Evolutionary conservation across 2,329 filamentous ascomycete genomes (phyloP).

Genomic region (Colletotrichum sp.): DNA sequence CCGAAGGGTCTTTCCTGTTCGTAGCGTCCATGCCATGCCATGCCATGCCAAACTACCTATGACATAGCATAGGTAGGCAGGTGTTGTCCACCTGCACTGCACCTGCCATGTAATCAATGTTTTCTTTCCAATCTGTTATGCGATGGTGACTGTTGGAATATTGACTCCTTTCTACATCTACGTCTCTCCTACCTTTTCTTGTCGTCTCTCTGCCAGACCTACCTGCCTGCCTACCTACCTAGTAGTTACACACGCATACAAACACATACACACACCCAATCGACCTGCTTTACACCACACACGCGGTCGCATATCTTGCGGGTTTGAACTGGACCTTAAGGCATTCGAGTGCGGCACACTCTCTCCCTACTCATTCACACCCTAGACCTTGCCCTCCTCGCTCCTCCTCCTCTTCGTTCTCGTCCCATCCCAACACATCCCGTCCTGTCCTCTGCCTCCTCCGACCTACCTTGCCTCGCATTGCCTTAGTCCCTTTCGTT

Average conservation of each 20-base stretch:
- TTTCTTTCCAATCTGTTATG: not conserved
- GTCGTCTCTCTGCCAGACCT: not conserved
- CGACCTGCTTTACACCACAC: not conserved
- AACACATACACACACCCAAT: not conserved
- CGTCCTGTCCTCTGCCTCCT: not conserved
- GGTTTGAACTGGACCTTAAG: not conserved
- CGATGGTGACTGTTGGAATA: not conserved
- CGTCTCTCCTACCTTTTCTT: not conserved
- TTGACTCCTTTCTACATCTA: not conserved
- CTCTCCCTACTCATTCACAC: not conserved
- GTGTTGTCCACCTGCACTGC: not conserved
- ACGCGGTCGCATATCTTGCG: not conserved
- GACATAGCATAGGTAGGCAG: not conserved
- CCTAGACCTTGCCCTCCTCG: not conserved
- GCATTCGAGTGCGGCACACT: not conserved
- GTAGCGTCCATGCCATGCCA: not conserved
- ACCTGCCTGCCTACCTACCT: not conserved
- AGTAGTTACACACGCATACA: not conserved
- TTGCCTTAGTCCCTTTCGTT: not conserved
- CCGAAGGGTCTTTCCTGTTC: not conserved
- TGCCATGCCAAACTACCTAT: not conserved
- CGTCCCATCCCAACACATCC: not conserved
- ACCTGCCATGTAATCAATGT: not conserved
- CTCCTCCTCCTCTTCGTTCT: not conserved
- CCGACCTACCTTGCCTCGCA: not conserved